Evolutionary conservation across 805 yeast genomes (phyloP).

Genomic region (Metschnikowia henanensis): DNA sequence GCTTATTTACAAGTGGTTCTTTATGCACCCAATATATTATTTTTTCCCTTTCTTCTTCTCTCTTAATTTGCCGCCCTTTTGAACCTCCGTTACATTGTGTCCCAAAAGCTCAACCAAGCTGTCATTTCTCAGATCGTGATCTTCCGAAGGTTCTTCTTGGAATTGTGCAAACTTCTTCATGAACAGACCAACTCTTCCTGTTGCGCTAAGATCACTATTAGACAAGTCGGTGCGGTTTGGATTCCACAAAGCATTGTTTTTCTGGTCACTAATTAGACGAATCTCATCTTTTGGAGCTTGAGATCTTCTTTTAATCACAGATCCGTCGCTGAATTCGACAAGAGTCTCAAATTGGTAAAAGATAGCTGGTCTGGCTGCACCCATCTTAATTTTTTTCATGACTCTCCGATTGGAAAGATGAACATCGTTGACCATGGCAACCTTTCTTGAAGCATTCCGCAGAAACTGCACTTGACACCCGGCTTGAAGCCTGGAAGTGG

Average conservation of each 20-base stretch:
- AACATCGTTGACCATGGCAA: slow-evolving; percentile 37
- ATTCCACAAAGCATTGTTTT: slow-evolving; percentile 88
- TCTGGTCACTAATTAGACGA: slow-evolving; percentile 84
- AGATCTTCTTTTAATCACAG: slow-evolving; percentile 79
- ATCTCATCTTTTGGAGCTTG: slow-evolving; percentile 87
- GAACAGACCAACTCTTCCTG: slow-evolving; percentile 77
- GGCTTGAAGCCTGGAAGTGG: neutral
- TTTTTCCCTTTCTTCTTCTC: slow-evolving; percentile 42
- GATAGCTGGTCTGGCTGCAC: slow-evolving; percentile 92
- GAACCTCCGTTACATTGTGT: slow-evolving; percentile 53
- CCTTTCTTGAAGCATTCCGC: slow-evolving; percentile 14
- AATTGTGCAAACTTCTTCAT: slow-evolving; percentile 59
- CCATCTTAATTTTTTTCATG: slow-evolving; percentile 64
- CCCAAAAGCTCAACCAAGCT: slow-evolving; percentile 63
- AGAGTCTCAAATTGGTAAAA: slow-evolving; percentile 85
- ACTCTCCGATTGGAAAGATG: slow-evolving; percentile 55
- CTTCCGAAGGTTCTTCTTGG: slow-evolving; percentile 29
- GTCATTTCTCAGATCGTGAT: slow-evolving; percentile 37
- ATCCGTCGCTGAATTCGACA: slow-evolving; percentile 94
- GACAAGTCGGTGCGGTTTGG: slow-evolving; percentile 77
- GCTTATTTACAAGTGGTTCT: slow-evolving; percentile 9
- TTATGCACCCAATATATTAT: slow-evolving; percentile 6
- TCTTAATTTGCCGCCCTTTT: slow-evolving; percentile 53
- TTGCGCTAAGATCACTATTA: slow-evolving; percentile 76
- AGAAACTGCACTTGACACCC: slow-evolving; percentile 11